Conservation (phyloP, 2,329 filamentous ascomycete genomes). For the Chrysoporthe deuterocubensis region DNA sequence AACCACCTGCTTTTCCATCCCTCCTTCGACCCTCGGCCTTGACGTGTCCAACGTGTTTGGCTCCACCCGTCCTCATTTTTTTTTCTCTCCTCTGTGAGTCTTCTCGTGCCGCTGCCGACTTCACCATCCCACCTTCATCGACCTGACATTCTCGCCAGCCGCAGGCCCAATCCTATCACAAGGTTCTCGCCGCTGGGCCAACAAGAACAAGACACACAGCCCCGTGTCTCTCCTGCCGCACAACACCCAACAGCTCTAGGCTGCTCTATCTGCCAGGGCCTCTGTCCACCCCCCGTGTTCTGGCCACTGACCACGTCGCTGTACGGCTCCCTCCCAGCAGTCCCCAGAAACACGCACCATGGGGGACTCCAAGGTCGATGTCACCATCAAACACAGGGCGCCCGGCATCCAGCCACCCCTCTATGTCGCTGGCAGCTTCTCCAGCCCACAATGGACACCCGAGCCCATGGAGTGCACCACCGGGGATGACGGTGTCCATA, state of each 20-base stretch:
- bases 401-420: slow-evolving; percentile 67
- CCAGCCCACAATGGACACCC: slow-evolving; percentile 67
- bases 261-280: background rate
- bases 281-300: background rate
- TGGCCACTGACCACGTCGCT: background rate
- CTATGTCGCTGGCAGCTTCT: slow-evolving; percentile 72
- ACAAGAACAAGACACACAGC: background rate
- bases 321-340: background rate
- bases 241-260: background rate
- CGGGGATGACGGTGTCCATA: slow-evolving; percentile 55
- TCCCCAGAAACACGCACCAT: slow-evolving; percentile 33
- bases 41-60: slow-evolving; percentile 6
- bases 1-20: background rate
- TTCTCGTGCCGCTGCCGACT: background rate
- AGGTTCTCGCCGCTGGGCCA: background rate
- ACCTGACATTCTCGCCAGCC: background rate
- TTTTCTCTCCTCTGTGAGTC: background rate
- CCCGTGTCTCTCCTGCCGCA: background rate
- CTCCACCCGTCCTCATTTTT: slow-evolving; percentile 6
- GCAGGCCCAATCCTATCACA: slow-evolving; percentile 13
- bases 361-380: slow-evolving; percentile 44
- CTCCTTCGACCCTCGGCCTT: background rate
- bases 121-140: background rate
- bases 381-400: slow-evolving; percentile 65
- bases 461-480: slow-evolving; percentile 65